Base-by-base conservation (phyloP, 208 protist species). In the Trypanosoma mega region DNA sequence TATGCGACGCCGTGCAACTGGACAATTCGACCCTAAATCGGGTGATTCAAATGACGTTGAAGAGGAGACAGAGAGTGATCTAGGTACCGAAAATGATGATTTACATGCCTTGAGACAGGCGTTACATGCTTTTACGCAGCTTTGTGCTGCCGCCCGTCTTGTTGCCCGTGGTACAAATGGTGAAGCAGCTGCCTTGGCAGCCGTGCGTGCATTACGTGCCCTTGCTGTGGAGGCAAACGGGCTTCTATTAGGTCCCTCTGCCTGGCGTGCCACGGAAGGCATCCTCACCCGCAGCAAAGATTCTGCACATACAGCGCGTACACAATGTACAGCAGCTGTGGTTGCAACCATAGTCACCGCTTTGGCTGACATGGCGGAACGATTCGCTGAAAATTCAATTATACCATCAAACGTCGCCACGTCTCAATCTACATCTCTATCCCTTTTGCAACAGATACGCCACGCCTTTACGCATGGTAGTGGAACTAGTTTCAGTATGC, bases 141-240 rank as follows among this genome's bases (percentile, higher is more conserved):
- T 88, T 5, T 86, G 80, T 52, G 71, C 54, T 5, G 63, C 75
- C 31, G 66, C 74, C 8, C 74, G 75, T 46, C 47, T 76, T 16
- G 80, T 91, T 24, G 37, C 46, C 47, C 63, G 55, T 16, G 76
- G 63, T 16, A 82, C 76, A 1, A 66, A 44, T 21, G 81, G 81
- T 34, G 85, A 89, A 45, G 54, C 57, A 37, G 55, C 68, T 18
- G 72, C 85, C 2, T 45, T 87, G 16, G 68, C 74, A 26, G 81
- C 85, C 9, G 74, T 84, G 27, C 73, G 80, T 53, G 81, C 81
- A 5, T 39, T 92, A 30, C 79, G 87, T 62, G 61, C 65, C 0
- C 46, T 69, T 27, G 60, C 60, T 51, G 36, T 34, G 5, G 63
- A 31, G 33, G 20, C 18, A 9, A 30, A 52, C 16, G 7, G 5